Conservation (phyloP, 2,329 filamentous ascomycete genomes). For the Berkeleyomyces basicola region DNA sequence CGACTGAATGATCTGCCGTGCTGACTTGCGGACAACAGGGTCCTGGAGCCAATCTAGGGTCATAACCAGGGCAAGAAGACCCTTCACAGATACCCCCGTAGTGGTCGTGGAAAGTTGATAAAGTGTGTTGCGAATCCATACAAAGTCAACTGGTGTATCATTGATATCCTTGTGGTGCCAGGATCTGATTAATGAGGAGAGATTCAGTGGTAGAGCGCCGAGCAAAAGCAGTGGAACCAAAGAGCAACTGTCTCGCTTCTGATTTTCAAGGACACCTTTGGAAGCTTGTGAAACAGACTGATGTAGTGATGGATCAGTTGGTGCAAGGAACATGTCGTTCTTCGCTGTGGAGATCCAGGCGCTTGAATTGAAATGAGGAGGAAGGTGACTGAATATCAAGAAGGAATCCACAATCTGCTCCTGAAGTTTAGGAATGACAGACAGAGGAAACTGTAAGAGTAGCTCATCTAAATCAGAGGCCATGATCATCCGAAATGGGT, state of each 20-base stretch:
- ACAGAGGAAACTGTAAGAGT: slow-evolving; percentile 34
- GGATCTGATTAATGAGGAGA: background rate
- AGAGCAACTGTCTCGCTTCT: background rate
- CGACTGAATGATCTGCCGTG: slow-evolving; percentile 57
- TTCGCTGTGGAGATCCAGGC: slow-evolving; percentile 21
- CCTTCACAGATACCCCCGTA: slow-evolving; percentile 12
- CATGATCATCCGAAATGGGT: slow-evolving; percentile 69
- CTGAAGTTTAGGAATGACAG: slow-evolving; percentile 22
- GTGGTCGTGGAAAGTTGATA: slow-evolving; percentile 37
- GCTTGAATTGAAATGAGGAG: slow-evolving; percentile 16
- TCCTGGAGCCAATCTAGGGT: slow-evolving; percentile 46
- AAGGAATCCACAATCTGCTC: slow-evolving; percentile 50
- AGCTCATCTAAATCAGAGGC: slow-evolving; percentile 57
- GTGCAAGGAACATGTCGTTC: slow-evolving; percentile 35
- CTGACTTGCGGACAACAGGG: slow-evolving; percentile 46
- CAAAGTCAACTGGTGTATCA: slow-evolving; percentile 19
- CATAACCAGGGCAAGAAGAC: slow-evolving; percentile 51
- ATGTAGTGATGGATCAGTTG: slow-evolving; percentile 18
- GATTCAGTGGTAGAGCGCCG: slow-evolving; percentile 3
- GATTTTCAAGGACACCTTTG: background rate
- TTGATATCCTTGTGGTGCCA: background rate
- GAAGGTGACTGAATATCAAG: slow-evolving; percentile 46
- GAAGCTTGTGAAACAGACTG: background rate
- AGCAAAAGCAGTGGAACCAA: background rate
- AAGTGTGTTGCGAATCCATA: slow-evolving; percentile 38